Conservation (phyloP, 164 flowering plant genomes). For the Malania oleifera region DNA sequence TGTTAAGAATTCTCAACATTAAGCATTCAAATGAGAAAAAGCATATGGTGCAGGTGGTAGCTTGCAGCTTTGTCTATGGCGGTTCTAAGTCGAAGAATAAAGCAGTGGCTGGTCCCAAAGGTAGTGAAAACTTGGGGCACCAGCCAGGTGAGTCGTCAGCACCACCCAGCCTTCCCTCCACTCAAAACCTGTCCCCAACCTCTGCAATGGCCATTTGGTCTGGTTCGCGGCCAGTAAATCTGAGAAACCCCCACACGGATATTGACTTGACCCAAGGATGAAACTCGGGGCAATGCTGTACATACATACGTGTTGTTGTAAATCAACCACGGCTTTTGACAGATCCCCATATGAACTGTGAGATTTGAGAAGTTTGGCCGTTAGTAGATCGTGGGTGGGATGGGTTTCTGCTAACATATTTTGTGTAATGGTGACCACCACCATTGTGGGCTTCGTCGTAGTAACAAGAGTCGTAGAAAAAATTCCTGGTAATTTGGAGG, state of each 20-base stretch:
- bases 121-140: constrained; percentile 24
- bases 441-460: constrained; percentile 1
- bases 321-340: constrained; percentile 20
- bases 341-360: constrained; percentile 6
- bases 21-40: background rate
- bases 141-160: constrained; percentile 26
- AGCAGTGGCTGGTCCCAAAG: constrained; percentile 21
- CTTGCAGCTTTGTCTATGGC: constrained; percentile 59
- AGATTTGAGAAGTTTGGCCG: constrained; percentile 3
- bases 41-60: constrained; percentile 57
- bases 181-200: constrained; percentile 28
- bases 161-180: constrained; percentile 24
- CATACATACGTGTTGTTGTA: constrained; percentile 38
- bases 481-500: constrained; percentile 2
- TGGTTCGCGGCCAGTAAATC: constrained; percentile 42
- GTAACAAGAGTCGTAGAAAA: constrained; percentile 1
- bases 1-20: background rate
- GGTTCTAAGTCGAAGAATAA: constrained; percentile 44
- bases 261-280: constrained; percentile 77
- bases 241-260: constrained; percentile 47
- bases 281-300: constrained; percentile 32
- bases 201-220: constrained; percentile 44
- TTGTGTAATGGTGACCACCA: constrained; percentile 10
- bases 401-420: constrained; percentile 24
- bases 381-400: constrained; percentile 4